A percentile compares a stretch with the other conserved stretches of the same genome.
Evolutionary conservation across 768 basidiomycete species (phyloP).

Genomic region (Hygrophorus russula): DNA sequence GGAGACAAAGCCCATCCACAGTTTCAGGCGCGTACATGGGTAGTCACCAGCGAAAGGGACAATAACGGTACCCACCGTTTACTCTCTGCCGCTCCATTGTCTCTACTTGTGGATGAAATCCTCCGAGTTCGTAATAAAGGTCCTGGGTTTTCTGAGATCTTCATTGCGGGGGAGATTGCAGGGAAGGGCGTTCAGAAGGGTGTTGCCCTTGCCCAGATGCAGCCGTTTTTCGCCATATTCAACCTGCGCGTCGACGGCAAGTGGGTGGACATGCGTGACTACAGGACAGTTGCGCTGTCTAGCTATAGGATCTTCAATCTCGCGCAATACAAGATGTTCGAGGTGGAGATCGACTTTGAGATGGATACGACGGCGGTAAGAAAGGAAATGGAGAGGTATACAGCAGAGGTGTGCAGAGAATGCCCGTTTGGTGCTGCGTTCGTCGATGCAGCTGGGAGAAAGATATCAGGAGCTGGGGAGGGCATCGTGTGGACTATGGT

Average conservation of each 20-base stretch:
- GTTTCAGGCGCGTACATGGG: constrained; percentile 13
- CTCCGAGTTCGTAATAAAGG: constrained; percentile 6
- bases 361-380: not conserved
- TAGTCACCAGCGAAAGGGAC: constrained; percentile 10
- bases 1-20: constrained; percentile 4
- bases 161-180: constrained; percentile 11
- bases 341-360: constrained; percentile 10
- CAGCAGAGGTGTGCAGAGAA: constrained; percentile 9
- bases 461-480: constrained; percentile 9
- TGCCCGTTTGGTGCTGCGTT: constrained; percentile 12
- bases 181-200: constrained; percentile 13
- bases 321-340: constrained; percentile 10
- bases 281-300: constrained; percentile 10
- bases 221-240: constrained; percentile 14
- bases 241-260: constrained; percentile 13
- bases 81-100: constrained; percentile 10
- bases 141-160: constrained; percentile 7
- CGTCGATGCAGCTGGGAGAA: constrained; percentile 6
- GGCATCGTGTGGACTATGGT: constrained; percentile 12
- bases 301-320: constrained; percentile 11
- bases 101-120: constrained; percentile 12
- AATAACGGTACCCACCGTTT: constrained; percentile 10
- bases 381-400: constrained; percentile 10
- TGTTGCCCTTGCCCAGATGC: constrained; percentile 9
- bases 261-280: constrained; percentile 14